Base-by-base conservation (phyloP, 768 basidiomycete species). In the Boletus rubropictus region DNA sequence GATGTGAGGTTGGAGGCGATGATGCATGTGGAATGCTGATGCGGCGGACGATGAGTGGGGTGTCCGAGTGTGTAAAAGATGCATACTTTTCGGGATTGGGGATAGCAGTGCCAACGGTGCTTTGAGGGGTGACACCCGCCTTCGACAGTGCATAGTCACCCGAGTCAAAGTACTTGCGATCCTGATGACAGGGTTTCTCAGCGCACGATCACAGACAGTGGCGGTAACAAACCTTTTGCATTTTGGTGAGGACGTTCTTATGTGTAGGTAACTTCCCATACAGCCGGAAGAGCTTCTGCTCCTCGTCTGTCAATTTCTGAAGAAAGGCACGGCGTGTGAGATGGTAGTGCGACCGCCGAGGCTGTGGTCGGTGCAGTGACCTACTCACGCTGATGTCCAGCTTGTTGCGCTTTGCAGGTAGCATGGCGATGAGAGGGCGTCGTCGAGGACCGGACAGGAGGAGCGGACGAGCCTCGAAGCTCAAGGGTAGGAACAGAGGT, bases 101-200 rank as follows among this genome's bases (percentile, higher is more conserved):
- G 55, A 97, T 97, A 29, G 92, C 89, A 8, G 94, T 98, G 24
- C 96, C 96, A 46, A 97, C 91, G 3, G 81, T 77, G 53, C 77
- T 88, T 66, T 90, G 89, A 39, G 89, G 84, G n/a, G 85, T 77
- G 39, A 86, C 84, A 22, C 96, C 88, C 3, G 96, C 96, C 68
- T 98, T 97, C 42, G 91, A 92, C 55, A 99, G 75, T 25, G 94
- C 94, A 62, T 98, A 98, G 67, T 99, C 96, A 48, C 96, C 96
- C 46, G 95, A 98, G 71, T 98, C 96, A 67, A 99, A 99, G 72
- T 92, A 99, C 70, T 98, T 98, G 61, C 96, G 89, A 63, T 99
- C 95, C 94, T 97, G 57, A 31, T 43, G 20, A 38, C n/a, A 53
- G 48, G 45, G 14, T 46, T 35, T 52, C 42, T 51, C 38, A 46